phyloP scores from a whole-genome alignment of 2,329 filamentous ascomycete species.

The Fusarium denticulatum region DNA sequence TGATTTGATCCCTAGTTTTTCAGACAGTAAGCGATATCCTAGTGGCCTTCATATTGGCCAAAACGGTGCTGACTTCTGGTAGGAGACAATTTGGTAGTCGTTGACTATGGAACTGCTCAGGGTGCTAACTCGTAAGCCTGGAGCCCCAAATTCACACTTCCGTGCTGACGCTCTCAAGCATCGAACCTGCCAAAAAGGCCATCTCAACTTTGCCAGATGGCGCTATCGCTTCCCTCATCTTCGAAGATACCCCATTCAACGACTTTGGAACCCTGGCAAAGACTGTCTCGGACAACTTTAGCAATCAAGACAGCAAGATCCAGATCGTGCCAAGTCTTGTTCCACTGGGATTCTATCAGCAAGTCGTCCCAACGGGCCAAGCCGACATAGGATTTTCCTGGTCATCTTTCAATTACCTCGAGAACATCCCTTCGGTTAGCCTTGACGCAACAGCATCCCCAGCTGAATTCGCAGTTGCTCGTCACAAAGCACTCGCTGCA shows the following conservation, averaged over 20 bases:
- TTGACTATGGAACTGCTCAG: constrained; percentile 9
- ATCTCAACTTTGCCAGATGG: neutral
- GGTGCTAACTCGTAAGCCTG: neutral
- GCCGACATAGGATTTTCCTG: neutral
- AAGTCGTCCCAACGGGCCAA: neutral
- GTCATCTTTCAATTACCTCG: constrained; percentile 12
- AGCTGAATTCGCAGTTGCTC: constrained; percentile 3
- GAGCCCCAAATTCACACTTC: fast-evolving
- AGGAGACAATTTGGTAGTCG: neutral
- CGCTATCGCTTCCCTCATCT: neutral
- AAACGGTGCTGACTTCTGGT: neutral
- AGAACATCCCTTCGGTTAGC: neutral
- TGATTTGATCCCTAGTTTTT: neutral
- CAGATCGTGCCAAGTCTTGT: neutral
- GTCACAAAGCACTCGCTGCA: neutral
- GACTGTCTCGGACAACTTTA: neutral
- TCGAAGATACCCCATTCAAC: constrained; percentile 7
- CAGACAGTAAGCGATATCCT: neutral
- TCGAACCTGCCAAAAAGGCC: neutral
- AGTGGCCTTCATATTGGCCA: fast-evolving
- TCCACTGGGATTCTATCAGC: constrained; percentile 1
- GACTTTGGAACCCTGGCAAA: constrained; percentile 16
- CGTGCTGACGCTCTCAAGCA: neutral
- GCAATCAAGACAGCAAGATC: fast-evolving
- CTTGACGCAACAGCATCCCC: constrained; percentile 7